phyloP scores from a whole-genome alignment of 2,329 filamentous ascomycete genomes.

The Xylaria sp. region DNA sequence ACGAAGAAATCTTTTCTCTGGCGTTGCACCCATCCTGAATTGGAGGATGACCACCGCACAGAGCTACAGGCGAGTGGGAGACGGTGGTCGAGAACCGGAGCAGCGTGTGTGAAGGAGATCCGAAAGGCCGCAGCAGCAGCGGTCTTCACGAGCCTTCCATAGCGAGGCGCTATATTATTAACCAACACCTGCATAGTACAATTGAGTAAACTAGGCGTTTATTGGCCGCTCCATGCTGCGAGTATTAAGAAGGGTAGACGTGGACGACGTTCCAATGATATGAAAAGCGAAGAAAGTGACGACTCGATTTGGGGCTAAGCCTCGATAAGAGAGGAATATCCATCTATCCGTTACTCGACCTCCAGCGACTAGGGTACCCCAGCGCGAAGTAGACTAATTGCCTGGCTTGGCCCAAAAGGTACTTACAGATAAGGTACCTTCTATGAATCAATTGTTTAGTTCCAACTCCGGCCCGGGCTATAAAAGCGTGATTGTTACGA shows the following conservation, averaged over 20 bases:
- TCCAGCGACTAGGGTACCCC: neutral
- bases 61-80: neutral
- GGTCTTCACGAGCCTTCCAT: conserved; percentile 35
- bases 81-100: neutral
- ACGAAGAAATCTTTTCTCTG: conserved; percentile 76
- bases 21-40: conserved; percentile 77
- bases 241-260: conserved; percentile 6
- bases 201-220: conserved; percentile 16
- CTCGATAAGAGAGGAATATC: conserved; percentile 6
- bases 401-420: no score
- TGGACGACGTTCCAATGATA: neutral
- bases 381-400: no score
- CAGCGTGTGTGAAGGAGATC: neutral
- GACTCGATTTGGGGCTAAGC: neutral
- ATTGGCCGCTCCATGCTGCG: conserved; percentile 29
- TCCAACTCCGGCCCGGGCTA: no score
- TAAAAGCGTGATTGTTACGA: no score
- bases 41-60: conserved; percentile 62
- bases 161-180: conserved; percentile 34
- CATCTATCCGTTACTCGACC: neutral
- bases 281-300: conserved; percentile 6
- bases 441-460: no score
- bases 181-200: conserved; percentile 36
- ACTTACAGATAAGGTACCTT: no score
- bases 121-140: conserved; percentile 21